phyloP scores from a whole-genome alignment of 441 rosid genomes.

The Omphalea diandra region DNA sequence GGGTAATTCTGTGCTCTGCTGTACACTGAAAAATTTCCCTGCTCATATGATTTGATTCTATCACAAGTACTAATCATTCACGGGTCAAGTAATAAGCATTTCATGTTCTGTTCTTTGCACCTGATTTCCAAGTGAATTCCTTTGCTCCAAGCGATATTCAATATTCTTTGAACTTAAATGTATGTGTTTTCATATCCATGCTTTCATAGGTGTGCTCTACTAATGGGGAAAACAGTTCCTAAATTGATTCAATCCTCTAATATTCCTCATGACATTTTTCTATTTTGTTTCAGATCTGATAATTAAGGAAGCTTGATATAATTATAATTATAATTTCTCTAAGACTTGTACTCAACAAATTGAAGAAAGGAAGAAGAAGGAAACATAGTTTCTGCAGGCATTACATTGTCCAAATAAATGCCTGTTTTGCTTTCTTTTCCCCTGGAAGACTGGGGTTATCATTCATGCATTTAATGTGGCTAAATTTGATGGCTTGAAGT shows the following conservation, averaged over 20 bases:
- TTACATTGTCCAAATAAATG: slow-evolving; percentile 9
- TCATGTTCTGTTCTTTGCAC: neutral
- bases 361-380: too few species aligned
- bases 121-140: neutral
- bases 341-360: neutral
- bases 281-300: neutral
- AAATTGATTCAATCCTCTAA: too few species aligned
- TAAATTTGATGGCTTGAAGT: neutral
- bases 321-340: neutral
- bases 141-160: too few species aligned
- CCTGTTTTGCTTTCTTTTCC: neutral
- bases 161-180: too few species aligned
- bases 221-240: too few species aligned
- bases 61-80: neutral
- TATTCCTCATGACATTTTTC: neutral
- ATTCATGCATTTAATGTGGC: neutral
- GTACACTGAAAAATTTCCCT: slow-evolving; percentile 4
- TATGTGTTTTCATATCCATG: neutral
- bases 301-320: neutral
- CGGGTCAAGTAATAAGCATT: neutral
- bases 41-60: neutral
- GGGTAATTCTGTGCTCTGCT: slow-evolving; percentile 50
- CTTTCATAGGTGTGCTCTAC: neutral
- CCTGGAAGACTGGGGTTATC: neutral
- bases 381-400: too few species aligned